Percentiles rank a stretch among this genome's conserved stretches.
These are phyloP conservation scores for Thalassiosira mediterranea DNA, from an alignment of 352 stramenopile genomes.

Conservation along the genomic window DNA sequence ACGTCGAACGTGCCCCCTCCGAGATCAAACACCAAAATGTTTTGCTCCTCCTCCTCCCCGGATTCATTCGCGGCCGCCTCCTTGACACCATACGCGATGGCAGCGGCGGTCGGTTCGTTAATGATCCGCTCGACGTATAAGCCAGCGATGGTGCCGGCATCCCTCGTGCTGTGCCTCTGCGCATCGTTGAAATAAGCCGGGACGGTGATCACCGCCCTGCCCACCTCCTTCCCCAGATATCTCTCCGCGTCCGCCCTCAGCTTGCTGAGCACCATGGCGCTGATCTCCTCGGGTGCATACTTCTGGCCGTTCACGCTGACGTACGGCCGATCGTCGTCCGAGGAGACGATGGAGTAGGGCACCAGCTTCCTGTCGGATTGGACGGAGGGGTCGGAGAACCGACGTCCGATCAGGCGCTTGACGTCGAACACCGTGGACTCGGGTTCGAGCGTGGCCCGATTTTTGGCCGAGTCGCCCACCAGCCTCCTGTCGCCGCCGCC, in stretches of 20 bases:
- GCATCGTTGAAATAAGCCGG: conserved; percentile 96
- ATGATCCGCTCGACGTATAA: conserved; percentile 93
- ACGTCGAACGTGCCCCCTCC: conserved; percentile 97
- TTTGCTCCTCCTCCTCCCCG: no score
- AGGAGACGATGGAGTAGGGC: conserved; percentile 88
- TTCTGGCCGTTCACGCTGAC: conserved; percentile 48
- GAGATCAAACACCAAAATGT: conserved; percentile 97
- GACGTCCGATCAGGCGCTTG: conserved; percentile 95
- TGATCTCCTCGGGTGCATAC: conserved; percentile 77
- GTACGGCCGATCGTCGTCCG: conserved; percentile 66
- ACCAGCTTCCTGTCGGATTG: conserved; percentile 94
- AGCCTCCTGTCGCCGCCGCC: conserved; percentile 88
- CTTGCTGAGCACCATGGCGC: conserved; percentile 88
- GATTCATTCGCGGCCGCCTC: conserved; percentile 90
- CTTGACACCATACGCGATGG: conserved; percentile 94
- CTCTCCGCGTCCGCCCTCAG: conserved; percentile 91
- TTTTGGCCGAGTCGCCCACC: conserved; percentile 96
- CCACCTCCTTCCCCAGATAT: conserved; percentile 84
- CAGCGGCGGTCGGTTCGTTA: conserved; percentile 92
- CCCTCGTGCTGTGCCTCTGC: conserved; percentile 93
- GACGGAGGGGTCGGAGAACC: conserved; percentile 91
- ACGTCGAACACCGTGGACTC: conserved; percentile 96
- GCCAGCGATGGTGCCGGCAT: conserved; percentile 90
- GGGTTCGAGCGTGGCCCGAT: conserved; percentile 93
- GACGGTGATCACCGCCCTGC: conserved; percentile 92